Evolutionary conservation across 2,329 filamentous ascomycete species (phyloP).

Genomic region (Monosporascus sp.): DNA sequence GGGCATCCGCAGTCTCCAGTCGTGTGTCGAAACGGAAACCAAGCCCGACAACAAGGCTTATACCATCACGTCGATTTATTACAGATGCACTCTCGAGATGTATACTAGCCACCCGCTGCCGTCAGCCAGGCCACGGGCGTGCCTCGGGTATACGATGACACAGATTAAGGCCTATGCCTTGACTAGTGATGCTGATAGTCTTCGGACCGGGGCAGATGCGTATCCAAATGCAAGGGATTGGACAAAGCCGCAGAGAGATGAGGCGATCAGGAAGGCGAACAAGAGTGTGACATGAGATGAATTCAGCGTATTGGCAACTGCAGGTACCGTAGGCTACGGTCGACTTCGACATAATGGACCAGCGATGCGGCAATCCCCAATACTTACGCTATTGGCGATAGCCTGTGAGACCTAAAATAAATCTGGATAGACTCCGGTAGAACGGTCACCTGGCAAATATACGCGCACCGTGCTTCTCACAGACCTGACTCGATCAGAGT

Average conservation of each 20-base stretch:
- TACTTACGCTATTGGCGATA: too few species aligned
- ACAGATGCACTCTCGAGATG: neutral
- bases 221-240: conserved; percentile 3
- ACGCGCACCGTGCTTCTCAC: too few species aligned
- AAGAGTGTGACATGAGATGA: too few species aligned
- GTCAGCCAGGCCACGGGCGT: neutral
- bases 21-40: neutral
- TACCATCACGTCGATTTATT: conserved; percentile 1
- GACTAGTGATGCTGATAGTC: neutral
- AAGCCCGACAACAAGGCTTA: conserved; percentile 1
- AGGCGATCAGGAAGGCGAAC: conserved; percentile 1
- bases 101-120: neutral
- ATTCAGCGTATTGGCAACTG: too few species aligned
- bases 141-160: conserved; percentile 1
- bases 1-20: conserved; percentile 2
- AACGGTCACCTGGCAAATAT: too few species aligned
- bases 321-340: too few species aligned
- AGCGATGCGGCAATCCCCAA: too few species aligned
- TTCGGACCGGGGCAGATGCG: neutral
- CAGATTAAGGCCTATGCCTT: conserved; percentile 1
- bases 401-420: too few species aligned
- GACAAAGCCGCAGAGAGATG: neutral
- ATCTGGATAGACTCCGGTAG: too few species aligned
- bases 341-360: too few species aligned
- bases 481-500: too few species aligned